Conservation (phyloP, 208 protist species). For the Tetramitus jugosus region DNA sequence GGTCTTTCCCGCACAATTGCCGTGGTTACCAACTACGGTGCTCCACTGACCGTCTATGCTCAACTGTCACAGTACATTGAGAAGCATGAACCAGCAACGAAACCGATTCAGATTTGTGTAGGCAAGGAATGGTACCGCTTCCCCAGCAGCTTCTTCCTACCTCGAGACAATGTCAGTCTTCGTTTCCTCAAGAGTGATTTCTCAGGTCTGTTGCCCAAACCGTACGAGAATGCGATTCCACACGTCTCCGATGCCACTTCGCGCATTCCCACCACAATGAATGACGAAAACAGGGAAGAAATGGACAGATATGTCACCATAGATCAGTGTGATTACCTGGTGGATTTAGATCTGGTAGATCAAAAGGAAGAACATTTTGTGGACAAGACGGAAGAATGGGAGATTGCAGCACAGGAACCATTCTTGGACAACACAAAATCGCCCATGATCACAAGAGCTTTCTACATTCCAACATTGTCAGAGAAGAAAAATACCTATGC, state of each 20-base stretch:
- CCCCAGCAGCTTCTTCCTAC: conserved; percentile 78
- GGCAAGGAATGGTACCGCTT: conserved; percentile 87
- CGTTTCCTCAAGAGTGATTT: conserved; percentile 44
- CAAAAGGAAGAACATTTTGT: neutral
- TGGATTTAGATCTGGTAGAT: neutral
- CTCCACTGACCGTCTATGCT: conserved; percentile 51
- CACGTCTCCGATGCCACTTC: conserved; percentile 31
- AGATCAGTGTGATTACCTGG: conserved; percentile 2
- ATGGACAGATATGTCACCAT: conserved; percentile 38
- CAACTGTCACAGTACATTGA: neutral
- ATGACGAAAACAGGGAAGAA: conserved; percentile 53
- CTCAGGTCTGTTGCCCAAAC: conserved; percentile 46
- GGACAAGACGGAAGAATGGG: neutral
- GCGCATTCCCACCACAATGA: conserved; percentile 43
- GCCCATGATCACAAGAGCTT: neutral
- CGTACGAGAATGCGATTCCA: conserved; percentile 16
- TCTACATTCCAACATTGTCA: conserved; percentile 1
- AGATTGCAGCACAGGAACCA: too few relatives aligned
- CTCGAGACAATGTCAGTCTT: conserved; percentile 31
- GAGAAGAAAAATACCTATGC: neutral
- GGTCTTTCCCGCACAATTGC: conserved; percentile 56
- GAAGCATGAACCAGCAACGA: conserved; percentile 12
- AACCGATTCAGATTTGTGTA: conserved; percentile 60
- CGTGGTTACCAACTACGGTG: conserved; percentile 59
- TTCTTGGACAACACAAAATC: neutral